A percentile compares a stretch with the other conserved stretches of the same genome.
These are phyloP conservation scores for Brettanomyces anomalus DNA, from an alignment of 805 yeast species.

Conservation along the genomic window DNA sequence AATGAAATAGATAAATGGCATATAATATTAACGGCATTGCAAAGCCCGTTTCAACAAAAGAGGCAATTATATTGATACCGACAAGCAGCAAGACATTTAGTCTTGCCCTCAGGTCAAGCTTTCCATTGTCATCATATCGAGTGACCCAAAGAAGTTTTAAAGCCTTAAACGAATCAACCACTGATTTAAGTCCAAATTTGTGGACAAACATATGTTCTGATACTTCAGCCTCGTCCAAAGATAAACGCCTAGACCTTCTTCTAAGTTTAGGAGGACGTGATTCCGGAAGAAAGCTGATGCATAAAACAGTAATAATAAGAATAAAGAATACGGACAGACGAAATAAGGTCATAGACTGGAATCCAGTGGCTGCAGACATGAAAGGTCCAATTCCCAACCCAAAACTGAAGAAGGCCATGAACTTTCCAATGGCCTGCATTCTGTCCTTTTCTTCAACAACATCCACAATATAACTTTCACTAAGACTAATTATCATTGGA, in stretches of 20 bases:
- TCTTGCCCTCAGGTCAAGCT: constrained; percentile 28
- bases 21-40: constrained; percentile 40
- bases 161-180: constrained; percentile 8
- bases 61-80: constrained; percentile 34
- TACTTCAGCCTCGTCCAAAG: constrained; percentile 3
- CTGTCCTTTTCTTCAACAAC: constrained; percentile 56
- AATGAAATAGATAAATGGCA: constrained; percentile 41
- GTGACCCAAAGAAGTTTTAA: constrained; percentile 48
- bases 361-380: constrained; percentile 35
- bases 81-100: constrained; percentile 41
- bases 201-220: not conserved
- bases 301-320: constrained; percentile 26
- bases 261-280: constrained; percentile 52
- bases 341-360: constrained; percentile 23
- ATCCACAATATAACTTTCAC: constrained; percentile 68
- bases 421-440: constrained; percentile 47
- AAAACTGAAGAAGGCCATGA: constrained; percentile 48
- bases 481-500: constrained; percentile 43
- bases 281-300: constrained; percentile 44
- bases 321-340: constrained; percentile 21
- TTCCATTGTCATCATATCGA: constrained; percentile 20
- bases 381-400: constrained; percentile 63
- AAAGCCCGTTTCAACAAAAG: constrained; percentile 31
- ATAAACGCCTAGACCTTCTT: constrained; percentile 35
- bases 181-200: constrained; percentile 5